Evolutionary conservation across 768 basidiomycete genomes (phyloP).

Genomic region (Peribolospora kevripleyi): DNA sequence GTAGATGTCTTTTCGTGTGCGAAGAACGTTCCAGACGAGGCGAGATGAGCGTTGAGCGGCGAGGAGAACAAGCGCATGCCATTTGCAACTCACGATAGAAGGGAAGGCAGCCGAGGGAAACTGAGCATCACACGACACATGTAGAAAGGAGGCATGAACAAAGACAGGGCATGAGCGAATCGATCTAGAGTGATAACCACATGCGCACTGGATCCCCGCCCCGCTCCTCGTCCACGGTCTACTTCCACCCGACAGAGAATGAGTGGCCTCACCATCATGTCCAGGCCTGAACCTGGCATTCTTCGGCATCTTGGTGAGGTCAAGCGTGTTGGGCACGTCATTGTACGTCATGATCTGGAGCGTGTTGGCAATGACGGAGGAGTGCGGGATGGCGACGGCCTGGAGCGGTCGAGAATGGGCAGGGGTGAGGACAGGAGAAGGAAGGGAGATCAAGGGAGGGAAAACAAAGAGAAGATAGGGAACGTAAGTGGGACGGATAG

Average conservation of each 20-base stretch:
- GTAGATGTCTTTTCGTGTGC: constrained; percentile 7
- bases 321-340: not conserved
- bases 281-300: too few relatives aligned
- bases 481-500: too few relatives aligned
- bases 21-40: not conserved
- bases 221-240: too few relatives aligned
- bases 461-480: too few relatives aligned
- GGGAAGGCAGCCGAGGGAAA: not conserved
- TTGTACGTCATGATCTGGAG: not conserved
- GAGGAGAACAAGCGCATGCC: too few relatives aligned
- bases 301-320: not conserved
- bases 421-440: too few relatives aligned
- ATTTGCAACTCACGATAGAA: constrained; percentile 1
- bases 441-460: too few relatives aligned
- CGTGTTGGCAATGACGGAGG: constrained; percentile 6
- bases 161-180: not conserved
- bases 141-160: not conserved
- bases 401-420: too few relatives aligned
- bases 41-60: not conserved
- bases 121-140: not conserved
- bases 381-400: constrained; percentile 6
- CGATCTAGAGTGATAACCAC: too few relatives aligned
- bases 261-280: too few relatives aligned
- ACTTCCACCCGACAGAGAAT: too few relatives aligned
- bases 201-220: too few relatives aligned